Evolutionary conservation across 106 monocot species (phyloP), one percentile per base, ranked within the genome.

Genomic region (Dioscorea zingiberensis): DNA sequence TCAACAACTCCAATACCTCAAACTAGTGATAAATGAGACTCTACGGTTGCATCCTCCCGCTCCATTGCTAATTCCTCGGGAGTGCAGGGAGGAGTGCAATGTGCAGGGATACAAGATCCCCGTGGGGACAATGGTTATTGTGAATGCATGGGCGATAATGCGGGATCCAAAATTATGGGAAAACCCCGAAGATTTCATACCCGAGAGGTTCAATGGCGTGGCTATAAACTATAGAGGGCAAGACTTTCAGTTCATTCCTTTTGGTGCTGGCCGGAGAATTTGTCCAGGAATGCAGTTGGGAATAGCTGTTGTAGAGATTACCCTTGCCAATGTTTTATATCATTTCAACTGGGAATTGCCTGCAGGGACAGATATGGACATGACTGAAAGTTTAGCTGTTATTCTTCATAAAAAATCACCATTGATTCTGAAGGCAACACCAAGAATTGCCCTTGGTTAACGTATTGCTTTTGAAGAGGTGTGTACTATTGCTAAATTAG

Each of bases 291-390:
- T 63, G 1, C 55, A 54, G 53, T 74, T 82, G 21, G 69, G 28
- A 3, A 17, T 66, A 0, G 23, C 66, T 13, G 1, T 19, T 2
- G 60, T 77, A 21, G 66, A 77, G 66, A 64, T 70, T 21, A 58
- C 60, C 4, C 19, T 82, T 44, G 76, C 77, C 3, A 77, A 77
- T 47, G 47, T 82, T 2, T 59, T 82, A 15, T 29, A 73, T 18
- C 44, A 49, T 25, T 82, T 82, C 25, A 46, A 69, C 7, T 82
- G 82, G 82, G n/a, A 62, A 10, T 10, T 73, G 1, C 76, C 76
- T 5, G 18, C 4, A 2, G 71, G 71, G 19, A 54, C 59, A 45
- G 82, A 65, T 45, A n/a, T 82, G 28, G 73, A 82, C 14, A 38
- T 82, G 55, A 63, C 32, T 2, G 82, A 74, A 55, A 60, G 18